phyloP scores from a whole-genome alignment of 495 filamentous ascomycete genomes.

The Penicillium cosmopolitanum region DNA sequence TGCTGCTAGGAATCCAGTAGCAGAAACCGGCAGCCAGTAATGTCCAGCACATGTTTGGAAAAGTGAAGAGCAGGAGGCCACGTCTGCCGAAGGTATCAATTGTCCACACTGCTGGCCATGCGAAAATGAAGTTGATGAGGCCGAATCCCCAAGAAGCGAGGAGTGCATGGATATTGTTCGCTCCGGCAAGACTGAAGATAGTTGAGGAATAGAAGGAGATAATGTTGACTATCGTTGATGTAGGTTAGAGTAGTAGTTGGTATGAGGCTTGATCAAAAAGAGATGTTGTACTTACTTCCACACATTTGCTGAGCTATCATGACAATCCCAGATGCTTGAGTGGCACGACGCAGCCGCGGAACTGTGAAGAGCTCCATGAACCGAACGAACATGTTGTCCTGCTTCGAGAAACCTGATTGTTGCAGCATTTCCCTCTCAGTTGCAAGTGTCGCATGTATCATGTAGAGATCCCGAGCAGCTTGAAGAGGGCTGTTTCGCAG shows the following conservation, averaged over 20 bases:
- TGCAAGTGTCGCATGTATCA: constrained; percentile 64
- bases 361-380: constrained; percentile 61
- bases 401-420: constrained; percentile 22
- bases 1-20: constrained; percentile 62
- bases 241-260: constrained; percentile 1
- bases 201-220: constrained; percentile 86
- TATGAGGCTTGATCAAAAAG: not conserved
- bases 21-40: constrained; percentile 72
- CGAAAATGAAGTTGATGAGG: constrained; percentile 81
- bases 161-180: constrained; percentile 59
- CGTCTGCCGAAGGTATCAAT: constrained; percentile 87
- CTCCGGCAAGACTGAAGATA: constrained; percentile 65
- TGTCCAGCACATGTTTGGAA: constrained; percentile 83
- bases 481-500: constrained; percentile 70
- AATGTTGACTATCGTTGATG: constrained; percentile 55
- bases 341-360: constrained; percentile 60
- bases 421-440: constrained; percentile 39
- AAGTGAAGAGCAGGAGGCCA: constrained; percentile 77
- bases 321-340: constrained; percentile 58
- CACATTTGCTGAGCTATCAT: constrained; percentile 89
- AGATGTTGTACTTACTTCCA: constrained; percentile 51
- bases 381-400: constrained; percentile 46
- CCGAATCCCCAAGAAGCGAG: constrained; percentile 80
- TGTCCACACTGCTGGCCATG: constrained; percentile 79
- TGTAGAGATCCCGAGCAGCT: constrained; percentile 77